phyloP scores from a whole-genome alignment of 1,139 yeast genomes.

The Ogataea hybrid region DNA sequence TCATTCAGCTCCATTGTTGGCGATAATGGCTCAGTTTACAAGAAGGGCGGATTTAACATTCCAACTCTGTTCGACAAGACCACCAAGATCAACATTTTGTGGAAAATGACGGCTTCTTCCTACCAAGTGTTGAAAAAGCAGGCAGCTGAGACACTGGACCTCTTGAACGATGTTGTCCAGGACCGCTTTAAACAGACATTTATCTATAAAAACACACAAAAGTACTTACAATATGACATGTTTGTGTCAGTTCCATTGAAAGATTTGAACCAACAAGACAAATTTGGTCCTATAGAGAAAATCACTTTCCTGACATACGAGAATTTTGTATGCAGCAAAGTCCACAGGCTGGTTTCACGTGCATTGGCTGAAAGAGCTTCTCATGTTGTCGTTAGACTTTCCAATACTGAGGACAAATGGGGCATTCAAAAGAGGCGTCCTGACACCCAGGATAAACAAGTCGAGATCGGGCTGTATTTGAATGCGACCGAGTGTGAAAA shows the following conservation, averaged over 20 bases:
- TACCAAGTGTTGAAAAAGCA: conserved; percentile 59
- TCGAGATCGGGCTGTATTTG: conserved; percentile 63
- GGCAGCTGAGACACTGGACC: conserved; percentile 64
- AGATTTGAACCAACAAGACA: conserved; percentile 33
- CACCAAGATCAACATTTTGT: conserved; percentile 70
- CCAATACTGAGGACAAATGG: conserved; percentile 26
- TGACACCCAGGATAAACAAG: conserved; percentile 31
- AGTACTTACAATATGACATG: conserved; percentile 65
- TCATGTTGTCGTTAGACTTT: conserved; percentile 41
- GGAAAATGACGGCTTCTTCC: conserved; percentile 76
- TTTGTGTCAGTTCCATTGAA: conserved; percentile 45
- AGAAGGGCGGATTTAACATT: conserved; percentile 58
- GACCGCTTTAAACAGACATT: conserved; percentile 90
- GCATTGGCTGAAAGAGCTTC: conserved; percentile 70
- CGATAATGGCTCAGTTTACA: conserved; percentile 49
- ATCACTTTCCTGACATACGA: conserved; percentile 71
- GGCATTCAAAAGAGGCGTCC: conserved; percentile 61
- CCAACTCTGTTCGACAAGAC: conserved; percentile 79
- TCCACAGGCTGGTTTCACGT: conserved; percentile 54
- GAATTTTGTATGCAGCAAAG: conserved; percentile 58
- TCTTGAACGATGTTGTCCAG: conserved; percentile 73
- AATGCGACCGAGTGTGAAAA: conserved; percentile 76
- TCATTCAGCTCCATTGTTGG: conserved; percentile 62
- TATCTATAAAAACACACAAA: conserved; percentile 56
- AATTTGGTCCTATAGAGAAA: conserved; percentile 71